Conservation (phyloP, 208 protist genomes). For the Porcisia hertigi region DNA sequence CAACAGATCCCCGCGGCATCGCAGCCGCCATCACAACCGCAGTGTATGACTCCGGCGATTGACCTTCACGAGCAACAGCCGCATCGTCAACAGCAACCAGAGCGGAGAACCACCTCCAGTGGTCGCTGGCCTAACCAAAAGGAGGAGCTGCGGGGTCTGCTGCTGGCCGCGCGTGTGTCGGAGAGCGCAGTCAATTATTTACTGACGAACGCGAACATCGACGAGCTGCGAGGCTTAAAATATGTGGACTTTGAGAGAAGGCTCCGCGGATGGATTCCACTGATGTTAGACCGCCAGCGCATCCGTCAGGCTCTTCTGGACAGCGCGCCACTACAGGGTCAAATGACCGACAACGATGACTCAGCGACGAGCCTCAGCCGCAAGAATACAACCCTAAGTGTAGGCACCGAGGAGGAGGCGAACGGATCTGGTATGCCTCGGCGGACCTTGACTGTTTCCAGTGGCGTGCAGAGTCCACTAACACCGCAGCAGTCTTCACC, state of each 20-base stretch:
- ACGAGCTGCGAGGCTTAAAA: conserved; percentile 30
- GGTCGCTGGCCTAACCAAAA: conserved; percentile 27
- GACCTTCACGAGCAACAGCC: conserved; percentile 3
- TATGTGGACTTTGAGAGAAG: conserved; percentile 30
- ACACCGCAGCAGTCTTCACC: conserved; percentile 26
- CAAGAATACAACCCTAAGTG: background rate
- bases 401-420: background rate
- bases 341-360: conserved; percentile 6
- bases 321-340: background rate
- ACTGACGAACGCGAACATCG: conserved; percentile 16
- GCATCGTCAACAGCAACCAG: conserved; percentile 19
- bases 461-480: conserved; percentile 7
- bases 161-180: conserved; percentile 26
- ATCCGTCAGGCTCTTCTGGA: conserved; percentile 21
- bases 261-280: conserved; percentile 22
- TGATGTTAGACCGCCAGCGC: conserved; percentile 33
- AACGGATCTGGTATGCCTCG: background rate
- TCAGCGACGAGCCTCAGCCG: background rate
- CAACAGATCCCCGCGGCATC: background rate
- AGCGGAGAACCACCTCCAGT: background rate
- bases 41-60: background rate
- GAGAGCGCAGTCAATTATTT: conserved; percentile 25
- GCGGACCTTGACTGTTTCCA: conserved; percentile 15
- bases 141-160: conserved; percentile 33
- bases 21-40: conserved; percentile 16